phyloP scores from a whole-genome alignment of 83 land plant genomes.

The Diphasiastrum complanatum region DNA sequence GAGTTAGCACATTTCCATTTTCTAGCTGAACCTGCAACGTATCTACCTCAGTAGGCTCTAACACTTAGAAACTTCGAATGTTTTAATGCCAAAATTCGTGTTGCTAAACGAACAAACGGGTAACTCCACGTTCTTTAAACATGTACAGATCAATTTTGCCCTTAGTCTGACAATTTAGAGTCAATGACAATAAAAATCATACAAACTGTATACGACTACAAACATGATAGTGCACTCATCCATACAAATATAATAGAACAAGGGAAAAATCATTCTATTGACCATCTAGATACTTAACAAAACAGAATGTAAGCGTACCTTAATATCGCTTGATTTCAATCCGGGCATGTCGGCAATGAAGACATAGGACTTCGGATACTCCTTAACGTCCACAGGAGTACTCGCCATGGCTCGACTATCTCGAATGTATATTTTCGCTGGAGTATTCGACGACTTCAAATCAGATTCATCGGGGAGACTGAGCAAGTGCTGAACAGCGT shows the following conservation, averaged over 20 bases:
- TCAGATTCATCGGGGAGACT: conserved; percentile 32
- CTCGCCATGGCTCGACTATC: conserved; percentile 45
- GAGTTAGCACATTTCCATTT: conserved; percentile 22
- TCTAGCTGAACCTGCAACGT: conserved; percentile 19
- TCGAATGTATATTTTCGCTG: conserved; percentile 30
- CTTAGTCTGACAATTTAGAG: too few species aligned
- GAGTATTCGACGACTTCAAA: conserved; percentile 27
- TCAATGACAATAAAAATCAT: too few species aligned
- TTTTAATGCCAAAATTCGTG: too few species aligned
- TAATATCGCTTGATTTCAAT: conserved; percentile 31
- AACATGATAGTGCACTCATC: too few species aligned
- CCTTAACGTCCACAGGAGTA: conserved; percentile 45
- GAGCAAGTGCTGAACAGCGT: conserved; percentile 25
- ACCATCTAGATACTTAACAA: too few species aligned
- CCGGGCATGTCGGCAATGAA: conserved; percentile 47
- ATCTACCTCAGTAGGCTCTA: neutral
- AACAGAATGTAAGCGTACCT: too few species aligned
- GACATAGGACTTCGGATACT: conserved; percentile 25
- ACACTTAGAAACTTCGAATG: neutral
- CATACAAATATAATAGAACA: too few species aligned
- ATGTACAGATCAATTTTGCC: too few species aligned
- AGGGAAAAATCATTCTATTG: too few species aligned
- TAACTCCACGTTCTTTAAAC: too few species aligned
- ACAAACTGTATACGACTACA: too few species aligned
- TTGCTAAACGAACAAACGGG: too few species aligned